Conservation (phyloP, 2,329 filamentous ascomycete species). For the Mariannaea elegans region DNA sequence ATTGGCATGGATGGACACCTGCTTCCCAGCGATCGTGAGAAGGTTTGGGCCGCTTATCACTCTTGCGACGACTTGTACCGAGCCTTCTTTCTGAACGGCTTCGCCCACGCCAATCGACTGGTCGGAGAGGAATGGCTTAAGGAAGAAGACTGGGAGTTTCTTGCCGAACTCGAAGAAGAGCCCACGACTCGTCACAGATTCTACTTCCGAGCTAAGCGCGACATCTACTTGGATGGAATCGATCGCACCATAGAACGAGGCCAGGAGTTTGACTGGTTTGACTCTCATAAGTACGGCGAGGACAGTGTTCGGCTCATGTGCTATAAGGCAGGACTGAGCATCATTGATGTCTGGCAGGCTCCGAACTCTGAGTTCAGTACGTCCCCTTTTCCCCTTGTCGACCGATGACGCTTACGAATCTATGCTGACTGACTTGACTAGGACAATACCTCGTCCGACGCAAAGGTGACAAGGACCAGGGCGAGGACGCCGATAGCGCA, state of each 20-base stretch:
- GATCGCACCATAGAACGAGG: slow-evolving; percentile 41
- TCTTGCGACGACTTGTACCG: slow-evolving; percentile 46
- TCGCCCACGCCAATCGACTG: slow-evolving; percentile 49
- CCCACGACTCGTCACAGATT: slow-evolving; percentile 52
- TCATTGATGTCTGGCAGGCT: slow-evolving; percentile 48
- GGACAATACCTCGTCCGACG: slow-evolving; percentile 50
- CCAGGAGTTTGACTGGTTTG: slow-evolving; percentile 54
- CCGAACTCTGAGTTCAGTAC: slow-evolving; percentile 51
- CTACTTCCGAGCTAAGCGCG: slow-evolving; percentile 48
- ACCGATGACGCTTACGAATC: slow-evolving; percentile 10
- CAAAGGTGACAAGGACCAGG: slow-evolving; percentile 40
- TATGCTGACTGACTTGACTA: slow-evolving; percentile 35
- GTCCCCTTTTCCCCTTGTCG: slow-evolving; percentile 24
- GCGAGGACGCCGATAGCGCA: slow-evolving; percentile 50
- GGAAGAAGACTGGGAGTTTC: slow-evolving; percentile 50
- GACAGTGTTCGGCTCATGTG: slow-evolving; percentile 50
- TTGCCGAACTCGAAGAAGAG: slow-evolving; percentile 47
- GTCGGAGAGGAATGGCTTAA: slow-evolving; percentile 46
- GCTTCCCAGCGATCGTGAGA: slow-evolving; percentile 42
- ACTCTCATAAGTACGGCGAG: slow-evolving; percentile 53
- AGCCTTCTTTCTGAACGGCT: slow-evolving; percentile 51
- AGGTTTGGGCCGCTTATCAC: slow-evolving; percentile 53
- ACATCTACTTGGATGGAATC: slow-evolving; percentile 41
- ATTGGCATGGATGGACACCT: slow-evolving; percentile 54
- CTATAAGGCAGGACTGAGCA: slow-evolving; percentile 48